phyloP scores from a whole-genome alignment of 164 flowering plant genomes.

The Akebia trifoliata region DNA sequence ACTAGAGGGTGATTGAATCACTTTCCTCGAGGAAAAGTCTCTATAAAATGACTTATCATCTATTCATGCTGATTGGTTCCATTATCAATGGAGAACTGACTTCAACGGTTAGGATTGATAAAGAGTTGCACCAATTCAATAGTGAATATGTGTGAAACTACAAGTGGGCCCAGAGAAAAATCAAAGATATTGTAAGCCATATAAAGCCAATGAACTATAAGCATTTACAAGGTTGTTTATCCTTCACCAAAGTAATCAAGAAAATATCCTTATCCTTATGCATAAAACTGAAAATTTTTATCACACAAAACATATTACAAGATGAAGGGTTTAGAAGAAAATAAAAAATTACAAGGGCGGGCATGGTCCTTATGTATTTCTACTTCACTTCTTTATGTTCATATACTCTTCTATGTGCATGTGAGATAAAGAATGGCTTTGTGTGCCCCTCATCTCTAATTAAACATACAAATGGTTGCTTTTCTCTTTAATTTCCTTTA shows the following conservation, averaged over 20 bases:
- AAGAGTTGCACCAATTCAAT: no score
- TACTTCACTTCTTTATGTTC: neutral
- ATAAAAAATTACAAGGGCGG: neutral
- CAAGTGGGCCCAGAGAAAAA: conserved; percentile 1
- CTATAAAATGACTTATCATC: no score
- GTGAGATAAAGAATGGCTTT: conserved; percentile 9
- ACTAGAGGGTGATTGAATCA: no score
- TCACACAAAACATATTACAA: neutral
- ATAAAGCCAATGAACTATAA: neutral
- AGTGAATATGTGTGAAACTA: no score
- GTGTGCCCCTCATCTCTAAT: no score
- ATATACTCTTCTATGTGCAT: neutral
- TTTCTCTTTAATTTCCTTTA: neutral
- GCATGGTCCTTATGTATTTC: neutral
- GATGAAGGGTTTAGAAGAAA: no score
- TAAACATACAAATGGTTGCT: neutral
- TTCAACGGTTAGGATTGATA: no score
- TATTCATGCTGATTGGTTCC: no score
- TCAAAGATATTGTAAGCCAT: neutral
- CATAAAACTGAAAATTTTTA: no score
- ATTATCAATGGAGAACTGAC: no score
- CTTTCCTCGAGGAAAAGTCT: no score
- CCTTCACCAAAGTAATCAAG: neutral
- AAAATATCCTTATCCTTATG: neutral
- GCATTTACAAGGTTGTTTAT: neutral